A percentile compares a stretch with the other conserved stretches of the same genome.
These are phyloP conservation scores for Geoglossum cookeanum DNA, from an alignment of 2,329 filamentous ascomycete genomes.

Conservation along the genomic window DNA sequence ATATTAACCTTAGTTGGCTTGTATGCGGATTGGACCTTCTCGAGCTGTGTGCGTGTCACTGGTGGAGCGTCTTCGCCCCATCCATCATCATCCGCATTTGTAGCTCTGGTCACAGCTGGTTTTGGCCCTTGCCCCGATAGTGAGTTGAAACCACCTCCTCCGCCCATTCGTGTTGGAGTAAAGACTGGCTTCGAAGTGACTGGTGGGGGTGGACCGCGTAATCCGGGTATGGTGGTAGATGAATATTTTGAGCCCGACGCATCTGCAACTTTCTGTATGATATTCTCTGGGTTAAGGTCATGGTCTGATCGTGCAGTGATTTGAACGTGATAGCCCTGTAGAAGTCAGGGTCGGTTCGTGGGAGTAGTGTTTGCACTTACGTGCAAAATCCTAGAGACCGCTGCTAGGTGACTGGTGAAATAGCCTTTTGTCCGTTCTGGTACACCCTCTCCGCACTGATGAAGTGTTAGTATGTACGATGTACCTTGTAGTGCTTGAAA, in stretches of 20 bases:
- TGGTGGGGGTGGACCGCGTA: slow-evolving; percentile 33
- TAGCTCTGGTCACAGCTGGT: slow-evolving; percentile 28
- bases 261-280: slow-evolving; percentile 86
- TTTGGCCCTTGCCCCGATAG: slow-evolving; percentile 44
- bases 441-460: slow-evolving; percentile 77
- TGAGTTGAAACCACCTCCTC: slow-evolving; percentile 41
- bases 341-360: not conserved
- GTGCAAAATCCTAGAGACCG: slow-evolving; percentile 81
- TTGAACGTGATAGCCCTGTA: slow-evolving; percentile 81
- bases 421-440: slow-evolving; percentile 98
- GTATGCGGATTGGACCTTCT: slow-evolving; percentile 86
- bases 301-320: slow-evolving; percentile 83
- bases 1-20: slow-evolving; percentile 93
- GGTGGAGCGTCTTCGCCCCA: slow-evolving; percentile 93
- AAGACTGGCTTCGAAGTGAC: slow-evolving; percentile 71
- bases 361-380: slow-evolving; percentile 21
- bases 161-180: slow-evolving; percentile 51
- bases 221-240: slow-evolving; percentile 36
- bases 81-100: slow-evolving; percentile 59
- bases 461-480: slow-evolving; percentile 6
- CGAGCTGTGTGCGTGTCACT: slow-evolving; percentile 65
- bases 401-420: slow-evolving; percentile 83
- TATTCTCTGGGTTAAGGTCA: slow-evolving; percentile 71
- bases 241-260: slow-evolving; percentile 92
- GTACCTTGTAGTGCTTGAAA: not conserved